These are phyloP conservation scores for Crepidotus variabilis DNA, from an alignment of 768 basidiomycete genomes.

Conservation along the genomic window DNA sequence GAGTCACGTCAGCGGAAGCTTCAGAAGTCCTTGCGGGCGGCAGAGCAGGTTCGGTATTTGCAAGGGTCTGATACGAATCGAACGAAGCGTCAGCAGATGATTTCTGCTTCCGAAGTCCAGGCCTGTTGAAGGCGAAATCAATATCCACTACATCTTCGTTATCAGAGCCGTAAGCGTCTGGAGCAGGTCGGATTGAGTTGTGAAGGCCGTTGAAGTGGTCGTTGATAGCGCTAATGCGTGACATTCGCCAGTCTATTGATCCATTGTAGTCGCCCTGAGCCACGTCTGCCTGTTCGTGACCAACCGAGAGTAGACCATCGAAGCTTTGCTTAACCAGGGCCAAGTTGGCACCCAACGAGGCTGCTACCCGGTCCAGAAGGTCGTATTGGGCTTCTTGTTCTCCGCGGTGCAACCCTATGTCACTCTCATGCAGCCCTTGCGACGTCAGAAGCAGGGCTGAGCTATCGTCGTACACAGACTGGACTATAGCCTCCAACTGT, in stretches of 20 bases:
- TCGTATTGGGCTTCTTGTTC: constrained; percentile 36
- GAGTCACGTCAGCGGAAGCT: constrained; percentile 22
- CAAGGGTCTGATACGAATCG: constrained; percentile 24
- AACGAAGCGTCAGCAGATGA: constrained; percentile 21
- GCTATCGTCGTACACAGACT: constrained; percentile 73
- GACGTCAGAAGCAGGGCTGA: constrained; percentile 54
- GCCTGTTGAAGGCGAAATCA: constrained; percentile 43
- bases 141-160: constrained; percentile 59
- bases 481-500: constrained; percentile 64
- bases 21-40: constrained; percentile 17
- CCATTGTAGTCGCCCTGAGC: constrained; percentile 69
- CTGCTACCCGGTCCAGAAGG: constrained; percentile 44
- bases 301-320: constrained; percentile 58
- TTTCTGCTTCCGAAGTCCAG: constrained; percentile 30
- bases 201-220: constrained; percentile 37
- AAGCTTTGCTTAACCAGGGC: constrained; percentile 53
- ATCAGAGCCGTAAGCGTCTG: constrained; percentile 31
- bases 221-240: constrained; percentile 60
- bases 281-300: constrained; percentile 68
- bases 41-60: constrained; percentile 18
- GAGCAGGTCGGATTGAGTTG: constrained; percentile 28
- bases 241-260: constrained; percentile 77
- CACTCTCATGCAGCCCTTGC: constrained; percentile 46
- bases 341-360: constrained; percentile 55
- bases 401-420: constrained; percentile 24